A percentile compares a stretch with the other conserved stretches of the same genome.
These are phyloP conservation scores for Turnera subulata DNA, from an alignment of 345 rosid genomes.

Conservation along the genomic window DNA sequence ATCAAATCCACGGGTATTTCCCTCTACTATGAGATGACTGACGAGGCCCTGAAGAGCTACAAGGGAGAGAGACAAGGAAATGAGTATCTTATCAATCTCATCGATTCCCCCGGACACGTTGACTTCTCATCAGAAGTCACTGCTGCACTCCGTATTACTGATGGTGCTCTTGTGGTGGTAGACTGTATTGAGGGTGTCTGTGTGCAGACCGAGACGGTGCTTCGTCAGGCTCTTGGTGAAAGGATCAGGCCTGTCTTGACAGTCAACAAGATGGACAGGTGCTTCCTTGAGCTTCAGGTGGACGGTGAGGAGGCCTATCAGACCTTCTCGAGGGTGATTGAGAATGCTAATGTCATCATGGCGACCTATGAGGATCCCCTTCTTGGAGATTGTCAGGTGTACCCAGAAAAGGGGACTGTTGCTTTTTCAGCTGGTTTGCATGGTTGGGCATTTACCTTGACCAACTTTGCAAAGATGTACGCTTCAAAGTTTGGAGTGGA, in stretches of 20 bases:
- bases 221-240: conserved; percentile 79
- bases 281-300: conserved; percentile 85
- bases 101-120: conserved; percentile 85
- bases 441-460: conserved; percentile 80
- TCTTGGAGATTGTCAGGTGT: conserved; percentile 76
- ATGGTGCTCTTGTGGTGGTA: conserved; percentile 84
- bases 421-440: conserved; percentile 87
- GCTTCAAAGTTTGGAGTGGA: conserved; percentile 85
- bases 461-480: conserved; percentile 81
- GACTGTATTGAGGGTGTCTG: conserved; percentile 87
- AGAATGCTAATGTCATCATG: conserved; percentile 82
- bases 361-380: conserved; percentile 87
- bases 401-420: conserved; percentile 80
- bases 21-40: conserved; percentile 65
- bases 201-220: conserved; percentile 82
- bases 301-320: conserved; percentile 93
- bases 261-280: conserved; percentile 89
- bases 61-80: conserved; percentile 60
- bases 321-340: conserved; percentile 70
- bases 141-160: conserved; percentile 86
- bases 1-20: conserved; percentile 87
- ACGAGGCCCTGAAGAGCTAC: conserved; percentile 48
- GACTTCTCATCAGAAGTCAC: conserved; percentile 87
- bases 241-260: conserved; percentile 84
- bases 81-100: conserved; percentile 76